Percentiles rank a stretch among this genome's conserved stretches.
Evolutionary conservation across 2,329 filamentous ascomycete genomes (phyloP).

Genomic region (Clonostachys rosea): DNA sequence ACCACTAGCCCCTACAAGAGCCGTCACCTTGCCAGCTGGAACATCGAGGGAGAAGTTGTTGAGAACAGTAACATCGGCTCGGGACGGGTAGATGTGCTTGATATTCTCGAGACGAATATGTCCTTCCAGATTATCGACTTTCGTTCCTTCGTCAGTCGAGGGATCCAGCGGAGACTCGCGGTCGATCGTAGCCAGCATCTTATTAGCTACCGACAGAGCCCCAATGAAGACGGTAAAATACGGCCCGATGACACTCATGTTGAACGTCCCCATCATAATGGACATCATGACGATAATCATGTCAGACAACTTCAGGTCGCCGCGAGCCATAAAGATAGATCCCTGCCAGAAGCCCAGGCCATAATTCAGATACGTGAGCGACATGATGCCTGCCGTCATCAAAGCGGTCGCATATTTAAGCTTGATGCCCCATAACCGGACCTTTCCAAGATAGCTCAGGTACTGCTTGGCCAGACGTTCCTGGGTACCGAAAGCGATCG

Average conservation of each 20-base stretch:
- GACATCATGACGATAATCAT: conserved; percentile 85
- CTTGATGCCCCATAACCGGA: conserved; percentile 72
- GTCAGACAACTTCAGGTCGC: conserved; percentile 60
- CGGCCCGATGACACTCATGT: conserved; percentile 81
- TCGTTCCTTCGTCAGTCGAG: conserved; percentile 61
- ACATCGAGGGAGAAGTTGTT: conserved; percentile 74
- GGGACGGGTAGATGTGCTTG: conserved; percentile 91
- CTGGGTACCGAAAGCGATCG: conserved; percentile 89
- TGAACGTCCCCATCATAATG: conserved; percentile 90
- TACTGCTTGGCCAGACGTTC: conserved; percentile 84
- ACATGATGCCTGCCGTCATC: conserved; percentile 83
- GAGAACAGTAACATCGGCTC: conserved; percentile 88
- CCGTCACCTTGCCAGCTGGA: conserved; percentile 90
- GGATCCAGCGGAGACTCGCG: conserved; percentile 81
- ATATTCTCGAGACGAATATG: conserved; percentile 76
- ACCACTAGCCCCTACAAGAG: conserved; percentile 88
- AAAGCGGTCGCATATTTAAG: conserved; percentile 67
- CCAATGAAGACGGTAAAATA: conserved; percentile 84
- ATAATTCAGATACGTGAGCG: conserved; percentile 81
- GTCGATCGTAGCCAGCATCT: conserved; percentile 95
- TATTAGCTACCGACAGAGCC: conserved; percentile 76
- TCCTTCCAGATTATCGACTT: conserved; percentile 68
- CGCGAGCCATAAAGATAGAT: conserved; percentile 65
- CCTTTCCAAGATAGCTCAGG: conserved; percentile 66
- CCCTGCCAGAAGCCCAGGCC: conserved; percentile 88